Evolutionary conservation across 345 rosid species (phyloP).

Genomic region (Jatropha curcas): DNA sequence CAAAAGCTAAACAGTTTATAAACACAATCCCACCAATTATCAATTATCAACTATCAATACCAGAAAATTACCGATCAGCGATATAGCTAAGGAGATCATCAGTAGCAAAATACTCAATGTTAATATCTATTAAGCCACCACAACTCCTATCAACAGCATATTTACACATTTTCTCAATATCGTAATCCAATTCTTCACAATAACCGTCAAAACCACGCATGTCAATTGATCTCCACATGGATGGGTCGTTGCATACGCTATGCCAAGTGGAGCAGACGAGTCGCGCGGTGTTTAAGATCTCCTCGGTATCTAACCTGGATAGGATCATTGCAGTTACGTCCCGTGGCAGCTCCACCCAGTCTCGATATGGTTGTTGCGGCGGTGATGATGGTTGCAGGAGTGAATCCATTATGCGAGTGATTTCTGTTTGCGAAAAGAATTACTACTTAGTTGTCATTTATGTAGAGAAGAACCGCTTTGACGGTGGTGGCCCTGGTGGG

Average conservation of each 20-base stretch:
- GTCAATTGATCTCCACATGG: slow-evolving; percentile 50
- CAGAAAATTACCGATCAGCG: slow-evolving; percentile 40
- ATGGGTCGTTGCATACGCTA: slow-evolving; percentile 44
- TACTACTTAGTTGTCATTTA: too few species aligned
- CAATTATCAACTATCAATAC: background rate
- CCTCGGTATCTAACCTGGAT: slow-evolving; percentile 36
- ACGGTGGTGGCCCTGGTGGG: too few species aligned
- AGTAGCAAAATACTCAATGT: slow-evolving; percentile 35
- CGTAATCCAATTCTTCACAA: background rate
- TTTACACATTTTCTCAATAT: slow-evolving; percentile 33
- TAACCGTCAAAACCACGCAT: slow-evolving; percentile 16
- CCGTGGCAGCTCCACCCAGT: slow-evolving; percentile 58
- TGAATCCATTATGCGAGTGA: background rate
- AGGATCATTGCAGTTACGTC: slow-evolving; percentile 52
- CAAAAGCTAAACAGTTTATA: background rate
- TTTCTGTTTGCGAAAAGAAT: too few species aligned
- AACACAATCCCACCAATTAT: background rate
- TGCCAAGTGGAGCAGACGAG: slow-evolving; percentile 59
- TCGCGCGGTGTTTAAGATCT: slow-evolving; percentile 44
- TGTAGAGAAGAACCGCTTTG: too few species aligned
- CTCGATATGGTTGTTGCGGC: background rate
- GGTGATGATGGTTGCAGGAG: background rate
- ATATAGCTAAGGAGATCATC: slow-evolving; percentile 50
- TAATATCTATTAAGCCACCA: slow-evolving; percentile 46
- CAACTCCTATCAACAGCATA: slow-evolving; percentile 57